A percentile compares a stretch with the other conserved stretches of the same genome.
These are phyloP conservation scores for Dictyostelium capitatum DNA, from an alignment of 78 protist species.

Conservation along the genomic window DNA sequence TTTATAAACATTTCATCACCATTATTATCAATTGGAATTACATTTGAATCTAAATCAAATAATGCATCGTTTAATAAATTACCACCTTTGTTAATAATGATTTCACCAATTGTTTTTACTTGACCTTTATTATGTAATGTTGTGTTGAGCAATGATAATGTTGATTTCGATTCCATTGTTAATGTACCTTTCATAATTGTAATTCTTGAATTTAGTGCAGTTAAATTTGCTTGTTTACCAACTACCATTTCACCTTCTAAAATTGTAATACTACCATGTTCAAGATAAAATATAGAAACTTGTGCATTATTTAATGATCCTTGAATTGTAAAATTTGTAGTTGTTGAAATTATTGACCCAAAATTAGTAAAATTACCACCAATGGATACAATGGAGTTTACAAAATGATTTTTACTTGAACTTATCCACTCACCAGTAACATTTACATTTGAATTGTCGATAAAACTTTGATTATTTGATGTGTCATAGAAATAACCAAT, in stretches of 20 bases:
- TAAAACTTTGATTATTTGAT: not conserved
- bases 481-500: not conserved
- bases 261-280: not conserved
- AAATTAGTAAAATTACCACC: not conserved
- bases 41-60: not conserved
- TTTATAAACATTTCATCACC: slow-evolving; percentile 5
- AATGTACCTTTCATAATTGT: not conserved
- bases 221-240: not conserved
- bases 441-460: not conserved
- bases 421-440: not conserved
- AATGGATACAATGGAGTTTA: not conserved
- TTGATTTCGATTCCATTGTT: not conserved
- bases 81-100: not conserved
- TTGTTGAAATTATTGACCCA: too few species aligned
- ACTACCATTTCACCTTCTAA: not conserved
- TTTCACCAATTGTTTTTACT: not conserved
- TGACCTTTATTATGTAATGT: not conserved
- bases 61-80: not conserved
- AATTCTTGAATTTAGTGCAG: not conserved
- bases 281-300: not conserved
- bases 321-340: not conserved
- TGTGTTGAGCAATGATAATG: not conserved
- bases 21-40: not conserved
- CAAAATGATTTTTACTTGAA: not conserved
- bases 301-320: not conserved